Conservation (phyloP, 169 alveolate species). For the Prorocentrum cordatum region DNA sequence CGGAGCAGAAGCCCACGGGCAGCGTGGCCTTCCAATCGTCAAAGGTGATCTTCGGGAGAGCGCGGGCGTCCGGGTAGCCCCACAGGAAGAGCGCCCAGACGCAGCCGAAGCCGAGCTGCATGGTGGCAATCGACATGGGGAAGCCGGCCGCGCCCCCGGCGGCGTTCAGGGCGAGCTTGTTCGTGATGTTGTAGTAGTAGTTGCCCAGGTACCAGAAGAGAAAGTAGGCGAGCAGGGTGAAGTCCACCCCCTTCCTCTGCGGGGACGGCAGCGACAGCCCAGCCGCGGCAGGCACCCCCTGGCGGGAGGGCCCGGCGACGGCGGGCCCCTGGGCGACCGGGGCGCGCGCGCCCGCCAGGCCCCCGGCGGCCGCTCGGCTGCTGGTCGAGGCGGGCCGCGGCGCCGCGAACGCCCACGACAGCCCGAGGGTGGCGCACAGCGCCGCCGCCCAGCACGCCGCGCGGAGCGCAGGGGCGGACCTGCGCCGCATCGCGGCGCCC, state of each 20-base stretch:
- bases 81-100: constrained; percentile 50
- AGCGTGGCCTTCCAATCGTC: not conserved
- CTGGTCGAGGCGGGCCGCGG: too few species aligned
- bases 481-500: too few species aligned
- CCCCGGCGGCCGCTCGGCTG: too few species aligned
- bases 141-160: not conserved
- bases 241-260: not conserved
- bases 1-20: not conserved
- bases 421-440: too few species aligned
- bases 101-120: constrained; percentile 68
- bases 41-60: constrained; percentile 20
- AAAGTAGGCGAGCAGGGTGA: constrained; percentile 34
- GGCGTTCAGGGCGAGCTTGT: not conserved
- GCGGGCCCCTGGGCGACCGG: too few species aligned
- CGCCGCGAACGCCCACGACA: too few species aligned
- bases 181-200: constrained; percentile 69
- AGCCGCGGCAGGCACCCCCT: too few species aligned
- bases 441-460: too few species aligned
- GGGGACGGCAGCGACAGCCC: too few species aligned
- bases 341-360: too few species aligned
- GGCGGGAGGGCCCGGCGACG: too few species aligned
- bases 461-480: too few species aligned
- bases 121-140: constrained; percentile 59
- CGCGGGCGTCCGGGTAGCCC: constrained; percentile 64
- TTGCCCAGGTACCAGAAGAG: constrained; percentile 58